phyloP scores from a whole-genome alignment of 2,329 filamentous ascomycete species.

The Xylaria arbuscula region DNA sequence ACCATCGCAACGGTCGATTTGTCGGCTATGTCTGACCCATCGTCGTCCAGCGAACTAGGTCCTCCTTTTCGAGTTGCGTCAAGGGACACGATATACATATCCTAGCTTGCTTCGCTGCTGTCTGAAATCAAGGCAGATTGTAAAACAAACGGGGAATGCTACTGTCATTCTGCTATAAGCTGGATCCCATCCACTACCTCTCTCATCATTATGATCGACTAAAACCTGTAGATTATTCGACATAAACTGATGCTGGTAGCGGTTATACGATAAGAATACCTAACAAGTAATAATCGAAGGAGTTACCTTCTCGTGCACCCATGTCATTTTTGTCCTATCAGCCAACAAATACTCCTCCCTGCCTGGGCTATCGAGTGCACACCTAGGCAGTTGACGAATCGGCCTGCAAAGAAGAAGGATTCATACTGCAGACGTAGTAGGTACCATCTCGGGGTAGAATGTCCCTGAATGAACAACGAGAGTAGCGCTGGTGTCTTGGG shows the following conservation, averaged over 20 bases:
- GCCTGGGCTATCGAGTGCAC: background rate
- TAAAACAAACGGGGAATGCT: background rate
- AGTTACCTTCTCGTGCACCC: conserved; percentile 3
- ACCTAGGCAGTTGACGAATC: background rate
- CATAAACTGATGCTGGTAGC: background rate
- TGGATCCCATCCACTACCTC: background rate
- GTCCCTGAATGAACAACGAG: background rate
- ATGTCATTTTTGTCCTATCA: background rate
- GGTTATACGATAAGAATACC: background rate
- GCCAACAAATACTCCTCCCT: background rate
- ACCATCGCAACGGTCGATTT: background rate
- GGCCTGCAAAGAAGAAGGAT: background rate
- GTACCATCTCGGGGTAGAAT: background rate
- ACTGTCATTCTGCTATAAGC: background rate
- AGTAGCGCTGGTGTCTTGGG: background rate
- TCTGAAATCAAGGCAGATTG: background rate
- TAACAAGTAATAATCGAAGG: background rate
- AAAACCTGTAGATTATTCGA: background rate
- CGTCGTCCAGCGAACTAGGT: no score
- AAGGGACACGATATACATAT: background rate
- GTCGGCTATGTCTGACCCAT: background rate
- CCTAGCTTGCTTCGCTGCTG: background rate
- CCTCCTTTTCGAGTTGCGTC: no score
- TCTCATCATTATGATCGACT: background rate
- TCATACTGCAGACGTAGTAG: background rate